A percentile compares a stretch with the other conserved stretches of the same genome.
phyloP scores from a whole-genome alignment of 192 early-diverging fungal species.

The Umbelopsis sp. region DNA sequence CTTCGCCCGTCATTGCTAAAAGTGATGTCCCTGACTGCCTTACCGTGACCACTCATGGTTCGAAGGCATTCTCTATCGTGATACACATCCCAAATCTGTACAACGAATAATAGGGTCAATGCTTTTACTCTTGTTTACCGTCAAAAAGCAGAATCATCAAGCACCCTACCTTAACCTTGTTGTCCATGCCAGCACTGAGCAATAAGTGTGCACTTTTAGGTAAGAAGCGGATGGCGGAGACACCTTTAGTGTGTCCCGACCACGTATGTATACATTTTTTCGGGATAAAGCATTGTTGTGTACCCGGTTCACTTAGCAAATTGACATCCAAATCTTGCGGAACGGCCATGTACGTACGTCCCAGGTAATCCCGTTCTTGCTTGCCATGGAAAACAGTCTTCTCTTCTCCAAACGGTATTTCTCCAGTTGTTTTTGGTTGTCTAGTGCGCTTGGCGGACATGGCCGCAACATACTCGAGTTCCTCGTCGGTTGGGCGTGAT shows the following conservation, averaged over 20 bases:
- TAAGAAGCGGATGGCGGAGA: constrained; percentile 89
- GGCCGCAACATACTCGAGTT: constrained; percentile 38
- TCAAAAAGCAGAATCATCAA: not conserved
- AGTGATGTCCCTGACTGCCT: constrained; percentile 89
- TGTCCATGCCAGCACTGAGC: constrained; percentile 91
- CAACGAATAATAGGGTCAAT: not conserved
- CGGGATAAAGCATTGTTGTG: constrained; percentile 83
- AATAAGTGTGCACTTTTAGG: constrained; percentile 90
- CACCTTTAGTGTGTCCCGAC: constrained; percentile 90
- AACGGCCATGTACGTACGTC: constrained; percentile 95
- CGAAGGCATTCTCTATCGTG: constrained; percentile 83
- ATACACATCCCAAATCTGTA: constrained; percentile 92
- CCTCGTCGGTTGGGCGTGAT: constrained; percentile 59
- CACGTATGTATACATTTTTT: constrained; percentile 89
- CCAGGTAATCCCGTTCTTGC: constrained; percentile 86
- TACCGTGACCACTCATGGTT: constrained; percentile 90
- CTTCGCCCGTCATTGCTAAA: constrained; percentile 85
- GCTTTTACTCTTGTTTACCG: not conserved
- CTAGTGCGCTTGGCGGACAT: constrained; percentile 36
- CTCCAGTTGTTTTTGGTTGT: constrained; percentile 42
- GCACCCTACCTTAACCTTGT: constrained; percentile 80
- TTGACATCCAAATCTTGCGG: constrained; percentile 88
- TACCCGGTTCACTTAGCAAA: constrained; percentile 70
- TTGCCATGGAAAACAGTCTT: constrained; percentile 87
- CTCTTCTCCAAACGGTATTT: constrained; percentile 64